Percentiles rank a stretch among this genome's conserved stretches.
These are phyloP conservation scores for Phenoliferia sp. DNA, from an alignment of 1,284 basidiomycete genomes.

Conservation along the genomic window DNA sequence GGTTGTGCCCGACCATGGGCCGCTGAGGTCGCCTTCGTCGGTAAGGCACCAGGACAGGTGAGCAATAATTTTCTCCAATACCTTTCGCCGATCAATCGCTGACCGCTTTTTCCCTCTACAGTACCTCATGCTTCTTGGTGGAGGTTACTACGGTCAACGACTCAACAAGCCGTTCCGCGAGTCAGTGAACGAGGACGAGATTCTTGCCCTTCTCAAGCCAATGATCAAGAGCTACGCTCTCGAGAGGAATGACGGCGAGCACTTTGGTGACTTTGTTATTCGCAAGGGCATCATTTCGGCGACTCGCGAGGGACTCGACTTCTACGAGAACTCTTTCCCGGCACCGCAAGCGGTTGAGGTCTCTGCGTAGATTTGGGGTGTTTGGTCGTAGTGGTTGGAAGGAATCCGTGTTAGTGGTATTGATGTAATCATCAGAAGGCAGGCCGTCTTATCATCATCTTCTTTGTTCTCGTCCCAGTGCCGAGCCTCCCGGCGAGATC, in stretches of 20 bases:
- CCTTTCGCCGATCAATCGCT: too few species aligned
- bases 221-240: slow-evolving; percentile 93
- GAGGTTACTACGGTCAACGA: slow-evolving; percentile 87
- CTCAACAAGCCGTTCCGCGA: slow-evolving; percentile 51
- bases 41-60: slow-evolving; percentile 91
- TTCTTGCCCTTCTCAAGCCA: slow-evolving; percentile 77
- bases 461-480: too few species aligned
- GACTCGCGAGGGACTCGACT: slow-evolving; percentile 29
- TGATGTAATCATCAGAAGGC: too few species aligned
- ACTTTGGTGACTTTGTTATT: slow-evolving; percentile 93
- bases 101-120: too few species aligned
- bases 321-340: slow-evolving; percentile 12
- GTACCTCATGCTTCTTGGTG: slow-evolving; percentile 93
- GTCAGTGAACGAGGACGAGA: slow-evolving; percentile 89
- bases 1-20: slow-evolving; percentile 52
- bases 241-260: slow-evolving; percentile 83
- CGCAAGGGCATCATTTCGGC: slow-evolving; percentile 36
- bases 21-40: slow-evolving; percentile 91
- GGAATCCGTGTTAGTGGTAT: too few species aligned
- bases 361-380: too few species aligned
- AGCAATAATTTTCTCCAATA: too few species aligned
- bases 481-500: too few species aligned
- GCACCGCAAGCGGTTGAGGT: too few species aligned
- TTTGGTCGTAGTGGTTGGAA: too few species aligned
- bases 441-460: too few species aligned